Base-by-base conservation (phyloP, 345 rosid genomes). In the Gossypium raimondii region DNA sequence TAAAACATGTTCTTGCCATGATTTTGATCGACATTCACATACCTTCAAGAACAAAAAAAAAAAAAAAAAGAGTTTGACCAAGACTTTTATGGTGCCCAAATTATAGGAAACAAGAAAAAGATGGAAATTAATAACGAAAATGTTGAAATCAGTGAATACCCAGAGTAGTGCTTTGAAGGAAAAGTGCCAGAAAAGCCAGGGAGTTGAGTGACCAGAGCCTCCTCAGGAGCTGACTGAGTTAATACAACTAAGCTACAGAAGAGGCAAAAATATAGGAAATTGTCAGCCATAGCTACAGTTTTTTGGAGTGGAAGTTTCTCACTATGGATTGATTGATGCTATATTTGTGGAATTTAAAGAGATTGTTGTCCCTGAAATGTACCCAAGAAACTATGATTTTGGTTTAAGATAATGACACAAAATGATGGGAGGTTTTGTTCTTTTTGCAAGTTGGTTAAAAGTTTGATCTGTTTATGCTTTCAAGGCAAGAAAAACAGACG, bases 91-190 rank as follows among this genome's bases (percentile, higher is more conserved):
- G 18, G 25, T 44, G 9, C 38, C 65, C 75, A 63, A 16, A 48
- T 0, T 62, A 24, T 18, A 51, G 58, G 50, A 62, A 60, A 48
- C 1, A 20, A 25, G 24, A 73, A 73, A 48, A 75, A 9, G 17
- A 22, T 51, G 41, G 17, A 48, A 18, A 65, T 10, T 10, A 43
- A 11, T 4, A 44, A 43, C 17, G 43, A 29, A 72, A 29, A 43
- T 29, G 22, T 70, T 1, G 14, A 52, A 34, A 51, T 41, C 13
- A 13, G 29, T 7, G 68, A 61, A 29, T 80, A 94, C 97, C 98
- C 97, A 73, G 97, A 83, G 85, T 92, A 88, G 79, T 94, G 97
- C 27, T 94, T 87, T 44, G 97, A 94, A 77, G 94, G 92, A 55
- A 94, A 77, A 65, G 75, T 66, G 77, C 83, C 90, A 67, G 79